Evolutionary conservation across 2,329 filamentous ascomycete species (phyloP).

Genomic region (Thermoascus crustaceus): DNA sequence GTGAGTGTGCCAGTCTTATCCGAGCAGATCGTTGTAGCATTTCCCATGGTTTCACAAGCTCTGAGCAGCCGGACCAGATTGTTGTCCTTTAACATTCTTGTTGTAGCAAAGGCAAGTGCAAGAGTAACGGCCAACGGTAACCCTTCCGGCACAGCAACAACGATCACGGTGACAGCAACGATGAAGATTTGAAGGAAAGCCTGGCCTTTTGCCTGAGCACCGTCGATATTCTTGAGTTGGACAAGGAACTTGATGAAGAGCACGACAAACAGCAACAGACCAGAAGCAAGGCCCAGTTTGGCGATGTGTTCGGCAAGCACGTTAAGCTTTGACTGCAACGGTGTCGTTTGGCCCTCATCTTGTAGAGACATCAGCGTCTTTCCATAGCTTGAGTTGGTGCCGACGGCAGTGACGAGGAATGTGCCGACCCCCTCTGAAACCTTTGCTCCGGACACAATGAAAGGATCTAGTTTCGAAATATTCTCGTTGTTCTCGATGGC

Average conservation of each 20-base stretch:
- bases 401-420: conserved; percentile 67
- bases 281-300: conserved; percentile 64
- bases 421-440: conserved; percentile 67
- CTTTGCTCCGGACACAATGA: conserved; percentile 72
- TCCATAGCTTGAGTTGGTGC: conserved; percentile 65
- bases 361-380: conserved; percentile 72
- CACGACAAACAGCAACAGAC: conserved; percentile 67
- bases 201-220: conserved; percentile 46
- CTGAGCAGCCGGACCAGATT: conserved; percentile 53
- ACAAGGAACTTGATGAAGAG: conserved; percentile 71
- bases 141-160: conserved; percentile 54
- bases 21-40: conserved; percentile 56
- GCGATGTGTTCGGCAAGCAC: conserved; percentile 70
- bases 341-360: conserved; percentile 69
- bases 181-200: conserved; percentile 53
- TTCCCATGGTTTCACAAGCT: conserved; percentile 58
- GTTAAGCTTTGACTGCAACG: conserved; percentile 69
- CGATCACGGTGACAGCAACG: conserved; percentile 50
- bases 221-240: conserved; percentile 45
- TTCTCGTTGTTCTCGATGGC: conserved; percentile 54
- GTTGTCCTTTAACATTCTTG: conserved; percentile 55
- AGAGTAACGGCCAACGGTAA: conserved; percentile 54
- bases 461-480: conserved; percentile 63
- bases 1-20: conserved; percentile 61
- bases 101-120: conserved; percentile 55